Base-by-base conservation (phyloP, 768 basidiomycete genomes). In the Cubamyces lactineus region DNA sequence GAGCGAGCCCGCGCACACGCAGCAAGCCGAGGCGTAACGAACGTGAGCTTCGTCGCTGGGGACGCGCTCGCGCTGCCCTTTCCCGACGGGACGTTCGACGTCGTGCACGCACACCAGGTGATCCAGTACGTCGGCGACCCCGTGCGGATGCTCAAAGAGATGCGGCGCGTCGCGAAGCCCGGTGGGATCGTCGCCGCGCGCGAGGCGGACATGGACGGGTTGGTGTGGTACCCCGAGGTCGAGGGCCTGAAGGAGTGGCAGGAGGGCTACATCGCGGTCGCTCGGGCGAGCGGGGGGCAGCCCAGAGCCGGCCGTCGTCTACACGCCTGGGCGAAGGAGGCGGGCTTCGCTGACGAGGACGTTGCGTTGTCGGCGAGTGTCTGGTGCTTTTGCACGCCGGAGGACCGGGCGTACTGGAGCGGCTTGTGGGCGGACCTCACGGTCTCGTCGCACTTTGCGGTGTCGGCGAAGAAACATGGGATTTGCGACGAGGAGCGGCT, bases 101-200 rank as follows among this genome's bases (percentile, higher is more conserved):
- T 84, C 66, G 79, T 82, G 3, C 79, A 80, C 65, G 75, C 78
- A 21, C 80, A 82, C 59, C 81, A 82, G 65, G 81, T 84, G 7
- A 72, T 84, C 2, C 77, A 80, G 64, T 83, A 84, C 70, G 65
- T 84, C 50, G 48, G 63, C 2, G 76, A 82, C 53, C 79, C 81
- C 0, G 69, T 79, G 12, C 50, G 49, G 17, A 77, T 78, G 1
- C 68, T 83, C 39, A 64, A 66, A 49, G 83, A 84, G 75, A 82
- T 84, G 80, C 66, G 69, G 23, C 72, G 82, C 19, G 82, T 84
- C 4, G 71, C 77, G 0, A 80, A 79, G 63, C 71, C 74, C 1
- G 81, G 79, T 2, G 82, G 82, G 0, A 61, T 83, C 55, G 75
- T 85, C 46, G 79, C 80, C 4, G 72, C 68, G 6, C 75, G 83